A percentile compares a stretch with the other conserved stretches of the same genome.
These are phyloP conservation scores for Pseudogymnoascus sp. DNA, from an alignment of 2,329 filamentous ascomycete species.

Conservation along the genomic window DNA sequence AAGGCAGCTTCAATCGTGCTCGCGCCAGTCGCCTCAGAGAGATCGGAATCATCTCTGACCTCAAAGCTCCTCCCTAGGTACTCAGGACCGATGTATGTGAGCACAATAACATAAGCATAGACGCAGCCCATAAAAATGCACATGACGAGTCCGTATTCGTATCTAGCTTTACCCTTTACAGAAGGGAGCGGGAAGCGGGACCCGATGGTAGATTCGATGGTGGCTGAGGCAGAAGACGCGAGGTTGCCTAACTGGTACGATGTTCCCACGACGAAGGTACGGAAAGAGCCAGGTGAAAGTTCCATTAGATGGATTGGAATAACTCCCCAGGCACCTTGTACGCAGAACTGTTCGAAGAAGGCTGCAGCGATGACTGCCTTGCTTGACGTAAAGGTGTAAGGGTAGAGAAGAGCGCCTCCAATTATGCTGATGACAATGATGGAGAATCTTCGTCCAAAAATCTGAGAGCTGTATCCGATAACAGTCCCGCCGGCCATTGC, in stretches of 20 bases:
- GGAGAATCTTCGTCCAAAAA: conserved; percentile 60
- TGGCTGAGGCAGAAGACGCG: conserved; percentile 63
- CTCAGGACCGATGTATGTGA: conserved; percentile 42
- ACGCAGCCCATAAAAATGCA: conserved; percentile 88
- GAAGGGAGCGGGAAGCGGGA: conserved; percentile 67
- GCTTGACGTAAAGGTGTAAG: conserved; percentile 64
- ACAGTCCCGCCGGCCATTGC: conserved; percentile 60
- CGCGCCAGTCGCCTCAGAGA: conserved; percentile 36
- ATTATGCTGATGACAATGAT: conserved; percentile 57
- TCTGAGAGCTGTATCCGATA: conserved; percentile 61
- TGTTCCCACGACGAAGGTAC: conserved; percentile 63
- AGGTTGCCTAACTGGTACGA: conserved; percentile 72
- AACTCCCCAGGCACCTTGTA: conserved; percentile 59
- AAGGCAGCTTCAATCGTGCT: conserved; percentile 24
- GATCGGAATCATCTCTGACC: conserved; percentile 39
- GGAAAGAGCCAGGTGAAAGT: conserved; percentile 61
- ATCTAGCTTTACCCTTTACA: conserved; percentile 45
- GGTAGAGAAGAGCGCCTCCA: conserved; percentile 74
- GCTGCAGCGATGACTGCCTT: conserved; percentile 66
- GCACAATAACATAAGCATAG: conserved; percentile 52
- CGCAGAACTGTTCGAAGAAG: conserved; percentile 77
- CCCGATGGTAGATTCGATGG: conserved; percentile 70
- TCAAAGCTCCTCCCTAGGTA: conserved; percentile 39
- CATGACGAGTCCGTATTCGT: conserved; percentile 76
- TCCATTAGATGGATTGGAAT: conserved; percentile 70